Evolutionary conservation across 345 rosid species (phyloP).

Genomic region (Citrus sp.): DNA sequence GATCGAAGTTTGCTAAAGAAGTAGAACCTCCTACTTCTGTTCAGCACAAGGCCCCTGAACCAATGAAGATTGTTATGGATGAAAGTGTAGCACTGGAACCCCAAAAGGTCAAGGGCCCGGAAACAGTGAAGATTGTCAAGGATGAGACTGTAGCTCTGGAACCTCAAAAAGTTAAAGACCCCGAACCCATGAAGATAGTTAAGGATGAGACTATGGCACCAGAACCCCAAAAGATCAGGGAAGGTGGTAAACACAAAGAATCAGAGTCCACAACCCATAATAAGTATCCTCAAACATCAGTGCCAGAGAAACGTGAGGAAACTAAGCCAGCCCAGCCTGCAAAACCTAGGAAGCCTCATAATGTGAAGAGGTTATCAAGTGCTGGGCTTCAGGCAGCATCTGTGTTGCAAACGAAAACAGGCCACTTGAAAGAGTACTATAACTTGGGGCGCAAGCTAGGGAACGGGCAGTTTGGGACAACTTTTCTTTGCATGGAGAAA

Average conservation of each 20-base stretch:
- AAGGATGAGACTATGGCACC: conserved; percentile 23
- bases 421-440: conserved; percentile 63
- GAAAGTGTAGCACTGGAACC: not conserved
- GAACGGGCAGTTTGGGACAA: conserved; percentile 89
- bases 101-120: conserved; percentile 24
- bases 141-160: conserved; percentile 14
- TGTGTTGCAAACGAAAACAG: conserved; percentile 56
- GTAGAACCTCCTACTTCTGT: conserved; percentile 13
- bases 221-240: conserved; percentile 15
- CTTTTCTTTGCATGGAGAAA: conserved; percentile 70
- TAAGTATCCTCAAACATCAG: conserved; percentile 14
- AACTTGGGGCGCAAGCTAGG: conserved; percentile 76
- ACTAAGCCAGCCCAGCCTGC: conserved; percentile 17
- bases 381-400: conserved; percentile 62
- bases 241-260: not conserved
- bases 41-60: conserved; percentile 33
- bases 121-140: conserved; percentile 25
- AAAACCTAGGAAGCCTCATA: conserved; percentile 34
- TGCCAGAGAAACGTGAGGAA: conserved; percentile 3
- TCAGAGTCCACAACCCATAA: conserved; percentile 1
- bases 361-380: conserved; percentile 49
- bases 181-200: conserved; percentile 41
- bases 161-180: conserved; percentile 6
- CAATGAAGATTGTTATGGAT: conserved; percentile 41
- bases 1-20: conserved; percentile 3